phyloP scores from a whole-genome alignment of 257 asterid species.

The Rhazya stricta region DNA sequence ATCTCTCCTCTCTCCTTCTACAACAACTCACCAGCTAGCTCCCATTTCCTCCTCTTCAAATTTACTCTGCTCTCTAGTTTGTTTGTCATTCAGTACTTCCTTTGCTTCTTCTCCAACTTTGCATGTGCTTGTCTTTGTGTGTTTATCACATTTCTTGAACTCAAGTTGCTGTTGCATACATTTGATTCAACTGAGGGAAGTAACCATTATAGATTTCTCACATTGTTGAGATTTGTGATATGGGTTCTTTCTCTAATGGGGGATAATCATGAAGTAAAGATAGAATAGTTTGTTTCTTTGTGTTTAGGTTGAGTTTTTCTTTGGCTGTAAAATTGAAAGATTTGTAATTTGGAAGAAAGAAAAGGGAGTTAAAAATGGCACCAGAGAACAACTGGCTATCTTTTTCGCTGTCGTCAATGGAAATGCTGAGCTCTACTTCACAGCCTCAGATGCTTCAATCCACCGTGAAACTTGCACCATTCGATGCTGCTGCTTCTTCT shows the following conservation, averaged over 20 bases:
- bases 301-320: background rate
- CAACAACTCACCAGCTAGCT: slow-evolving; percentile 19
- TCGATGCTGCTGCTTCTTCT: slow-evolving; percentile 21
- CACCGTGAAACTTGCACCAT: slow-evolving; percentile 28
- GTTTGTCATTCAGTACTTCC: background rate
- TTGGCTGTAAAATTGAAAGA: slow-evolving; percentile 8
- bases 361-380: slow-evolving; percentile 41
- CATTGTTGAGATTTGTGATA: slow-evolving; percentile 4
- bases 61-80: background rate
- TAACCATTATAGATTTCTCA: background rate
- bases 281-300: background rate
- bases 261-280: background rate
- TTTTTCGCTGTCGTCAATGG: slow-evolving; percentile 75
- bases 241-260: slow-evolving; percentile 5
- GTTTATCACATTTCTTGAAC: background rate
- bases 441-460: slow-evolving; percentile 32
- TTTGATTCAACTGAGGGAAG: background rate
- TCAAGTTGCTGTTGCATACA: background rate
- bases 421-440: slow-evolving; percentile 52
- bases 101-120: slow-evolving; percentile 4
- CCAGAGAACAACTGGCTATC: slow-evolving; percentile 80
- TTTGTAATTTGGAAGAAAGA: background rate
- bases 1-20: slow-evolving; percentile 9
- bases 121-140: slow-evolving; percentile 3
- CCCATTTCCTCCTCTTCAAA: background rate